A percentile compares a stretch with the other conserved stretches of the same genome.
Evolutionary conservation across 345 rosid species (phyloP).

Genomic region (Heritiera fomes): DNA sequence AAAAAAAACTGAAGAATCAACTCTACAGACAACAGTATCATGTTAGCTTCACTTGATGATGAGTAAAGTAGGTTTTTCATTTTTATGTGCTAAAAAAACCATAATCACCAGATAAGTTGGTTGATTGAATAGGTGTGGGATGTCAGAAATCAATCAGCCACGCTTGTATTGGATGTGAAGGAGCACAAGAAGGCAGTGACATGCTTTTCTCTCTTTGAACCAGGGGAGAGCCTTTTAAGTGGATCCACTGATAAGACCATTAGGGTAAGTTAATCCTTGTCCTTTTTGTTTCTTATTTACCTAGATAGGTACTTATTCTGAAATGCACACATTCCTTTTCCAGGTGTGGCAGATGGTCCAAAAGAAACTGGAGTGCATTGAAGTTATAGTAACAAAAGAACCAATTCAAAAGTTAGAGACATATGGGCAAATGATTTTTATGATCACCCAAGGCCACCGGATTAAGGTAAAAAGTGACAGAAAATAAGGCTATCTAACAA

Average conservation of each 20-base stretch:
- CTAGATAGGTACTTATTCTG: background rate
- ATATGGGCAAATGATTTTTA: constrained; percentile 47
- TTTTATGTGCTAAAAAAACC: background rate
- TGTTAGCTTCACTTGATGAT: background rate
- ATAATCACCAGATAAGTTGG: background rate
- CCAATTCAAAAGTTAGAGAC: constrained; percentile 60
- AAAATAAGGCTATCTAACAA: background rate
- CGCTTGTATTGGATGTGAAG: constrained; percentile 63
- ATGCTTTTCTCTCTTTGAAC: constrained; percentile 72
- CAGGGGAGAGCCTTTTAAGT: constrained; percentile 77
- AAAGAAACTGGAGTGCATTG: constrained; percentile 62
- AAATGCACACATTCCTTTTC: constrained; percentile 4
- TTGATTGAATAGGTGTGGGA: constrained; percentile 63
- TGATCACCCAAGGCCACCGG: constrained; percentile 54
- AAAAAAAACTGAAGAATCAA: too few relatives aligned
- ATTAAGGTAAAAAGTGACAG: constrained; percentile 52
- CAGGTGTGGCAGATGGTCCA: constrained; percentile 80
- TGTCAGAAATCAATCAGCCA: constrained; percentile 53
- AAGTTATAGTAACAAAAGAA: constrained; percentile 66
- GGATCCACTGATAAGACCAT: constrained; percentile 88
- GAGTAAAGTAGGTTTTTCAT: background rate
- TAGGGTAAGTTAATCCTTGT: constrained; percentile 38
- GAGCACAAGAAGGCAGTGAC: constrained; percentile 78
- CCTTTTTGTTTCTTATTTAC: background rate
- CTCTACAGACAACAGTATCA: background rate